phyloP scores from a whole-genome alignment of 345 rosid genomes.

The Eucalyptus microcorys region DNA sequence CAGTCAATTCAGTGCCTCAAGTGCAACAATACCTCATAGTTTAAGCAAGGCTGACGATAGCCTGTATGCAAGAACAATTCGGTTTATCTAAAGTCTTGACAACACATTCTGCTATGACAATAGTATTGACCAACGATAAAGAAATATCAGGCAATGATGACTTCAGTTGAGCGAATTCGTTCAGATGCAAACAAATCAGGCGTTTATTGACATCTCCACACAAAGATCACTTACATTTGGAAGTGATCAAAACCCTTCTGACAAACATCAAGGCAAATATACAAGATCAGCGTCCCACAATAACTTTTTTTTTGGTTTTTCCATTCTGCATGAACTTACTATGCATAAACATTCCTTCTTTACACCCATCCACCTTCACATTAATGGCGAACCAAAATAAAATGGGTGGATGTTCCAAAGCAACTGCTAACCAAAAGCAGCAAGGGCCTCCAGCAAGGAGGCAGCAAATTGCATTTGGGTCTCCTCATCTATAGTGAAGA shows the following conservation, averaged over 20 bases:
- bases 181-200: neutral
- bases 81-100: neutral
- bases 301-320: neutral
- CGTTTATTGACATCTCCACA: neutral
- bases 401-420: neutral
- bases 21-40: neutral
- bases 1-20: neutral
- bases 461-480: slow-evolving; percentile 86
- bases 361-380: neutral
- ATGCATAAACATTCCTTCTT: neutral
- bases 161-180: neutral
- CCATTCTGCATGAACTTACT: neutral
- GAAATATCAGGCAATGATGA: neutral
- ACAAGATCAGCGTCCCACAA: neutral
- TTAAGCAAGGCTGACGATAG: neutral
- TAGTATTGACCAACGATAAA: neutral
- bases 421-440: slow-evolving; percentile 25
- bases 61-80: neutral
- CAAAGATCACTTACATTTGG: neutral
- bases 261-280: neutral
- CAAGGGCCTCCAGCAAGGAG: slow-evolving; percentile 87
- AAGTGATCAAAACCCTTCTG: neutral
- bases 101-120: neutral
- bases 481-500: slow-evolving; percentile 76
- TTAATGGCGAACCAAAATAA: neutral